Percentiles rank a stretch among this genome's conserved stretches.
Conservation (phyloP, 140 eudicot species). For the Senecio squalidus region DNA sequence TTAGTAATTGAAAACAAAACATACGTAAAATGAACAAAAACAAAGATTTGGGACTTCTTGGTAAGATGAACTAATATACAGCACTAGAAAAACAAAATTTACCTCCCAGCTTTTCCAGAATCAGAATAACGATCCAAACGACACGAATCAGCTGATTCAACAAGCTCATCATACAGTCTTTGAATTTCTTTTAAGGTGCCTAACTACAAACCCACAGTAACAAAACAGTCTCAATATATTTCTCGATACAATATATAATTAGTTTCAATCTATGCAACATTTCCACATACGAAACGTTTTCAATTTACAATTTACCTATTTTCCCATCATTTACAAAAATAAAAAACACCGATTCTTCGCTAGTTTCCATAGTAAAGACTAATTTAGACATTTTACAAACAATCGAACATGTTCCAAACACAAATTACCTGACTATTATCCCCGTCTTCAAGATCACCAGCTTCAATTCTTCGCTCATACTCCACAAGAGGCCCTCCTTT, state of each 20-base stretch:
- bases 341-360: background rate
- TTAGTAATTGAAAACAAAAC: background rate
- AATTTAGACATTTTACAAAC: background rate
- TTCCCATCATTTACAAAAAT: too few species aligned
- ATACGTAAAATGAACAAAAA: background rate
- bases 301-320: too few species aligned
- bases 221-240: too few species aligned
- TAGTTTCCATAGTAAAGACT: background rate
- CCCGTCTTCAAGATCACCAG: conserved; percentile 91
- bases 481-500: conserved; percentile 86
- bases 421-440: conserved; percentile 82
- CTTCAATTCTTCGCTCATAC: conserved; percentile 78
- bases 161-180: conserved; percentile 90
- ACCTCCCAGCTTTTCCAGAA: conserved; percentile 77
- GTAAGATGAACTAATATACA: background rate
- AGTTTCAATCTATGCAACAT: background rate
- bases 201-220: conserved; percentile 44
- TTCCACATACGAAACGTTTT: too few species aligned
- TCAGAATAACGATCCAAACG: conserved; percentile 83
- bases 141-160: conserved; percentile 70
- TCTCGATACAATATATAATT: too few species aligned
- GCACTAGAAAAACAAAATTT: conserved; percentile 3
- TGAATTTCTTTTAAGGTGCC: conserved; percentile 84
- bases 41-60: background rate
- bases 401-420: background rate